Percentiles rank a stretch among this genome's conserved stretches.
These are phyloP conservation scores for Colletotrichum noveboracense DNA, from an alignment of 2,329 filamentous ascomycete genomes.

Conservation along the genomic window DNA sequence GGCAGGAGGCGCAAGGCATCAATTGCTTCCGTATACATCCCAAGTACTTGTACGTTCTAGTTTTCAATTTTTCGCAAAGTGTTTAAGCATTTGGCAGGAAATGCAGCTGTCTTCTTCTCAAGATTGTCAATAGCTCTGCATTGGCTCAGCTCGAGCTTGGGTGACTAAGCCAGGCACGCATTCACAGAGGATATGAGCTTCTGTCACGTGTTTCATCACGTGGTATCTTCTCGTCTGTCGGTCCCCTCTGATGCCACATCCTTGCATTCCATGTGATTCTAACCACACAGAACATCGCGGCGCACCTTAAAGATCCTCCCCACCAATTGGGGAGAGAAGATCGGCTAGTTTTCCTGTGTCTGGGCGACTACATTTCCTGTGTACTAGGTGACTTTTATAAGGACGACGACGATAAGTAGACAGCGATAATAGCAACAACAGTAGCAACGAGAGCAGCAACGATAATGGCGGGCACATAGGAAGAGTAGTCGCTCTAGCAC, in stretches of 20 bases:
- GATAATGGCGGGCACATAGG: too few species aligned
- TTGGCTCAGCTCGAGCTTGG: not conserved
- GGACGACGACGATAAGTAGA: too few species aligned
- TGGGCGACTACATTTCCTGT: too few species aligned
- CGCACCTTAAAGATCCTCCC: not conserved
- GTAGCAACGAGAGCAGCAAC: too few species aligned
- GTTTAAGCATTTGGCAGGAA: not conserved
- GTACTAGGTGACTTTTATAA: too few species aligned
- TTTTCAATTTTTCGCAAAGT: not conserved
- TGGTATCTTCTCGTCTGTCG: not conserved
- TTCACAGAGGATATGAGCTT: not conserved
- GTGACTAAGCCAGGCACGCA: not conserved
- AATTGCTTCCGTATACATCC: not conserved
- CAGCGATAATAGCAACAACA: too few species aligned
- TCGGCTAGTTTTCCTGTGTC: too few species aligned
- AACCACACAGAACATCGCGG: not conserved
- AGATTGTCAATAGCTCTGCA: not conserved
- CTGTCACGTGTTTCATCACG: not conserved
- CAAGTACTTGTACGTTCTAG: not conserved
- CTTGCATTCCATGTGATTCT: conserved; percentile 20
- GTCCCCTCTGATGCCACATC: not conserved
- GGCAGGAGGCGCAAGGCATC: not conserved
- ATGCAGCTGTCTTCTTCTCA: not conserved
- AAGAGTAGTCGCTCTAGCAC: too few species aligned
- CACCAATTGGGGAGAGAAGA: not conserved